Evolutionary conservation across 495 filamentous ascomycete genomes (phyloP), one percentile per base, ranked within the genome.

Genomic region (Recurvomyces mirabilis): DNA sequence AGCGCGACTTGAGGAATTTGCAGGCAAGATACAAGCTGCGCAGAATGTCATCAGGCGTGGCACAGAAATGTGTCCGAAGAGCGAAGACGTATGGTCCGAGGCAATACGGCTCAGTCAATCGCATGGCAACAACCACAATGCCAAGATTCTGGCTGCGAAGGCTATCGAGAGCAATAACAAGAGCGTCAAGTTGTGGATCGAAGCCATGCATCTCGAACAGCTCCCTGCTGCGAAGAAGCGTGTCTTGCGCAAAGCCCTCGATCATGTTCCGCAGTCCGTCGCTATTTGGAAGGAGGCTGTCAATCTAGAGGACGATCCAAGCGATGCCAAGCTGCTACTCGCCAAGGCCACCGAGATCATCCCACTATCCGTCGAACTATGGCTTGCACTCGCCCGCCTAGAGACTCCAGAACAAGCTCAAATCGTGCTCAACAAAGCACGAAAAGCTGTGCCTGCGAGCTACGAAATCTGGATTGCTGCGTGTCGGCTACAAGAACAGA

Each of bases 271-370:
- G 2, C 82, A 93, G 52, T 95, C 89, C 0, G 87, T 95, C 20
- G 78, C 81, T 22, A 73, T 99, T 24, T 99, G 91, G 91, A 96
- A 95, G 60, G 84, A 91, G 57, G 80, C 87, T n/a, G 88, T 96
- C 32, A 96, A 96, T 51, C 66, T 95, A 30, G 89, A 94, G 56
- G 87, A 94, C 44, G 81, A 91, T 52, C 77, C 82, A 0, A 80
- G 78, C 5, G 86, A 94, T 65, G 91, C 89, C 6, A 73, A 78
- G 46, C 66, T 96, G 23, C 71, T 99, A 29, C 73, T 96, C 15
- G 86, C 85, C 9, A 93, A 93, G 64, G 93, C 91, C 3, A 87
- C 85, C 6, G 88, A 96, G 46, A 82, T 94, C 46, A 89, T 99
- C 45, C 89, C 88, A 0, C 66, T 88, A 11, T 93, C 87, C 1